Evolutionary conservation across 208 protist species (phyloP), one percentile per base, ranked within the genome.

Genomic region (Acanthamoeba divionensis): DNA sequence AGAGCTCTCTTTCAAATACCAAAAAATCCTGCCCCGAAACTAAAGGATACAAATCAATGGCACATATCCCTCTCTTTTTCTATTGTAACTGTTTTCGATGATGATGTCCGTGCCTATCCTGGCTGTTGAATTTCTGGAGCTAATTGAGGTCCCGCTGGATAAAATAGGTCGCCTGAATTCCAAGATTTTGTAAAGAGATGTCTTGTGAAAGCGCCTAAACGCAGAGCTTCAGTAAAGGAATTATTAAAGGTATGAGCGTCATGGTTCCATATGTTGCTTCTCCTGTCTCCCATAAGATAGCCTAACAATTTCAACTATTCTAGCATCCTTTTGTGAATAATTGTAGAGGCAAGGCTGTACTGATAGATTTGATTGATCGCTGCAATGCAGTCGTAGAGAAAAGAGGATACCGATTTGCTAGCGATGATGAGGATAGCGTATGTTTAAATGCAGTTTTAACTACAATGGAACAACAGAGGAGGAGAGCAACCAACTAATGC

Each of bases 151-250:
- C n/a, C n/a, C n/a, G n/a, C n/a, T n/a, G n/a, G n/a, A n/a, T 24
- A 62, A 62, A 3, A 26, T 9, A 60, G 73, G 73, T 47, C 73
- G 73, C 73, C 73, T 12, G 73, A 83, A 50, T 83, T 83, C 8
- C 73, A 83, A 26, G 91, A 96, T 24, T 97, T 97, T 91, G 44
- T 97, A 1, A 36, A 36, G 12, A 0, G 52, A 38, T 96, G 94
- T 79, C 87, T 97, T 13, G 38, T 71, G 15, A 97, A 97, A 73
- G 91, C 96, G 24, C 94, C 95, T 15, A 83, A 50, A 38, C 31
- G 87, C 60, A 90, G 95, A 54, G 91, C 93, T 0, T 87, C 62
- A 7, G 95, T 94, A 0, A 88, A 91, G 31, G 73, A 96, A 44
- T 73, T 96, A 52, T 89, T 96, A 2, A 18, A 83, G 48, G 73